A percentile compares a stretch with the other conserved stretches of the same genome.
phyloP scores from a whole-genome alignment of 139 green algal genomes.

The Chlorella sp. region DNA sequence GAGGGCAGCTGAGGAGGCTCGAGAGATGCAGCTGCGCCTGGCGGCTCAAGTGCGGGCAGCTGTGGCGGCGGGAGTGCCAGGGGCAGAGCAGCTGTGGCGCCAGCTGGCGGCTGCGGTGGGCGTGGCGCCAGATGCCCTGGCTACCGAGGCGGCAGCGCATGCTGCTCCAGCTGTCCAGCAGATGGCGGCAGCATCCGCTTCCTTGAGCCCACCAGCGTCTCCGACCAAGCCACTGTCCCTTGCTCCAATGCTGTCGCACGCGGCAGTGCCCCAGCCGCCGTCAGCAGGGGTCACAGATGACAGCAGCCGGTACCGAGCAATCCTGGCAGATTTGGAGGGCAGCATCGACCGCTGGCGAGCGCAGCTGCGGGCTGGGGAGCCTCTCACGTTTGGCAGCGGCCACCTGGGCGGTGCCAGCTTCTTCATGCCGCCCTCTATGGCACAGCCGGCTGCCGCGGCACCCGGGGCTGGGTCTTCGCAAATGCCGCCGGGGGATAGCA shows the following conservation, averaged over 20 bases:
- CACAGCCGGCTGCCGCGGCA: not conserved
- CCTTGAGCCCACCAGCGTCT: not conserved
- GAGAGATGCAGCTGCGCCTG: slow-evolving; percentile 10
- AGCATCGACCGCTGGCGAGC: slow-evolving; percentile 31
- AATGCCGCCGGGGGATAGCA: not conserved
- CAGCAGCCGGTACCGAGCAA: not conserved
- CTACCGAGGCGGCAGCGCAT: not conserved
- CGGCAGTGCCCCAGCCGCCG: not conserved
- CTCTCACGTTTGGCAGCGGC: not conserved
- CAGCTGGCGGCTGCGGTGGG: not conserved
- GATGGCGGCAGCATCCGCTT: not conserved
- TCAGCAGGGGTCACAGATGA: not conserved
- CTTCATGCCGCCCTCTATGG: not conserved
- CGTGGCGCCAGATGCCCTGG: not conserved
- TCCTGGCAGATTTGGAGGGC: slow-evolving; percentile 25
- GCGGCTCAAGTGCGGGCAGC: slow-evolving; percentile 11
- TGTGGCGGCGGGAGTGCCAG: slow-evolving; percentile 10
- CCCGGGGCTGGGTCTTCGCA: not conserved
- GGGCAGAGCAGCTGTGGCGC: not conserved
- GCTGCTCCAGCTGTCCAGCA: no score
- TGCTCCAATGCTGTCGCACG: not conserved
- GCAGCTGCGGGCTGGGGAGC: slow-evolving; percentile 24
- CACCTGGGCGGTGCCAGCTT: slow-evolving; percentile 18
- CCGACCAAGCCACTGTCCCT: not conserved
- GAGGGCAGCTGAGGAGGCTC: not conserved